phyloP scores from a whole-genome alignment of 169 alveolate genomes.

The Babesia ovis region DNA sequence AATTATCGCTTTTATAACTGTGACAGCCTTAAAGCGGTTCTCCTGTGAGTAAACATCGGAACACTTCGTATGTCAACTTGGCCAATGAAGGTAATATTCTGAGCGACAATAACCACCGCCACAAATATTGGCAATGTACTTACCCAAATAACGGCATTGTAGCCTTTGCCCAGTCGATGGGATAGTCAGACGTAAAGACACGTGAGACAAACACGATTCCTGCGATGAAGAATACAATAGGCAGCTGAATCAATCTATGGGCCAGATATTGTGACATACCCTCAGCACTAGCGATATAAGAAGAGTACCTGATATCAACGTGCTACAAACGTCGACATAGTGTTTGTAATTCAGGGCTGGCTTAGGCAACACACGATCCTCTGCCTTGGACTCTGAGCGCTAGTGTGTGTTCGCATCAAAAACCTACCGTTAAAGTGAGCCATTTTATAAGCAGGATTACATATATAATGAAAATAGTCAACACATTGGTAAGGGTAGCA shows the following conservation, averaged over 20 bases:
- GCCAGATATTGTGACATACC: slow-evolving; percentile 2
- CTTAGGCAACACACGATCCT: slow-evolving; percentile 7
- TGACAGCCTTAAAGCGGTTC: slow-evolving; percentile 15
- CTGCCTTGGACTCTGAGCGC: slow-evolving; percentile 32
- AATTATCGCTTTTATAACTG: background rate
- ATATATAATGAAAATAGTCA: background rate
- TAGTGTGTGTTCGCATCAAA: background rate
- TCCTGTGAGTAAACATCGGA: slow-evolving; percentile 20
- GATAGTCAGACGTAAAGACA: background rate
- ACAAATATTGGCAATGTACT: background rate
- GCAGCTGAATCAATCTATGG: background rate
- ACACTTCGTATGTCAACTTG: background rate
- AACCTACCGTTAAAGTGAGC: slow-evolving; percentile 10
- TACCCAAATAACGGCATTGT: slow-evolving; percentile 23
- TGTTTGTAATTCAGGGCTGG: background rate
- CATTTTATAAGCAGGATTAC: background rate
- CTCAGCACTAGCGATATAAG: slow-evolving; percentile 3
- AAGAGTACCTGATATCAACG: slow-evolving; percentile 11
- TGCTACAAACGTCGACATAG: background rate
- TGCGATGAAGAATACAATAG: slow-evolving; percentile 12
- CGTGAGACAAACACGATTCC: slow-evolving; percentile 18
- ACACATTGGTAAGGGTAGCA: background rate
- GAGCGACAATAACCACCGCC: background rate
- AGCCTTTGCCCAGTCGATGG: slow-evolving; percentile 21
- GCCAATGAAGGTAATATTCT: slow-evolving; percentile 24